Percentiles rank a stretch among this genome's conserved stretches.
Evolutionary conservation across 176 grass and related monocot species (phyloP).

Genomic region (Tillandsia fasciculata): DNA sequence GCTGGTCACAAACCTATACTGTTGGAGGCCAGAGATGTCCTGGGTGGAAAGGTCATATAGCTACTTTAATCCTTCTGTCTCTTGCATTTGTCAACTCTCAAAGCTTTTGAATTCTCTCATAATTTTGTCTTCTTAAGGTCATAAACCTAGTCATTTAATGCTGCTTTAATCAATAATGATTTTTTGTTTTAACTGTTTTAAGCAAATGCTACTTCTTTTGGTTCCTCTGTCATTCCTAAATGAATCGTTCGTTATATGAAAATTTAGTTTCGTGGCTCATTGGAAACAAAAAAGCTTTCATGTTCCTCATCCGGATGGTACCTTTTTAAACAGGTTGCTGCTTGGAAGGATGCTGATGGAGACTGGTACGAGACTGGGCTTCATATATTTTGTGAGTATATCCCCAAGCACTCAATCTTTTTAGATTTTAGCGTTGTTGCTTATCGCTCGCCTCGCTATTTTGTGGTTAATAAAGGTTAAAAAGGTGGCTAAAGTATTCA

Average conservation of each 20-base stretch:
- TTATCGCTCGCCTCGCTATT: background rate
- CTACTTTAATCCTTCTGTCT: slow-evolving; percentile 10
- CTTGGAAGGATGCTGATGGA: slow-evolving; percentile 96
- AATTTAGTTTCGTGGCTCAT: too few relatives aligned
- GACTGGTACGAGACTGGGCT: slow-evolving; percentile 98
- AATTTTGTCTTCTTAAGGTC: too few relatives aligned
- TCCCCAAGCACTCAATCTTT: background rate
- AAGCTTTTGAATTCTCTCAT: background rate
- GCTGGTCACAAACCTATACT: slow-evolving; percentile 89
- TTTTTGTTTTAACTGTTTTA: background rate
- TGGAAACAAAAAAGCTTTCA: too few relatives aligned
- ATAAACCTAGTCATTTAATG: too few relatives aligned
- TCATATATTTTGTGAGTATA: slow-evolving; percentile 93
- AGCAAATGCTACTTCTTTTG: background rate
- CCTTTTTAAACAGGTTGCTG: slow-evolving; percentile 48
- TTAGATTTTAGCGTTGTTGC: background rate
- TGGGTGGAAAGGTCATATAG: slow-evolving; percentile 78
- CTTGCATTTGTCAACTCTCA: background rate
- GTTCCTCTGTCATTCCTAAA: background rate
- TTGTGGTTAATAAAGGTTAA: background rate
- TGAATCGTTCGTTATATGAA: too few relatives aligned
- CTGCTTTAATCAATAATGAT: too few relatives aligned
- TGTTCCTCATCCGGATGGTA: background rate
- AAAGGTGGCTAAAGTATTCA: too few relatives aligned
- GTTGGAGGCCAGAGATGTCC: slow-evolving; percentile 89